A percentile compares a stretch with the other conserved stretches of the same genome.
These are phyloP conservation scores for Hemerocallis citrina DNA, from an alignment of 106 monocot species.

Conservation along the genomic window DNA sequence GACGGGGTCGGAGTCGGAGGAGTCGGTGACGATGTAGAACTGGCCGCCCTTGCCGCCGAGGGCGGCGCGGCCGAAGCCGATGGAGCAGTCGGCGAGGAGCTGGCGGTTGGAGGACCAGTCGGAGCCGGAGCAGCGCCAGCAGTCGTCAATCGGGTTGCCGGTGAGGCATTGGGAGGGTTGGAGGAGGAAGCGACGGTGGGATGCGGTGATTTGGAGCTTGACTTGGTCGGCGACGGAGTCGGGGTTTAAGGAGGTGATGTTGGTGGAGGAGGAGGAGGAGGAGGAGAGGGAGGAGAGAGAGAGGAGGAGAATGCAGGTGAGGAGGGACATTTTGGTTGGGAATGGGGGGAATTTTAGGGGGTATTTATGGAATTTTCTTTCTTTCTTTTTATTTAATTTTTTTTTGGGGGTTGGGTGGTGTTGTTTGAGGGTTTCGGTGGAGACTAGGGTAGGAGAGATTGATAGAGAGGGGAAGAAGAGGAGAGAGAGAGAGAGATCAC, in stretches of 20 bases:
- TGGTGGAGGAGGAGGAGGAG: not conserved
- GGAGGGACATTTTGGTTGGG: no score
- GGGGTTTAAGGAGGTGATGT: constrained; percentile 7
- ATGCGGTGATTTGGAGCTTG: not conserved
- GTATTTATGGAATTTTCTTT: no score
- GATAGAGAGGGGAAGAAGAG: no score
- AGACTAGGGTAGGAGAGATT: no score
- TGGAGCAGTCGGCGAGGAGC: constrained; percentile 61
- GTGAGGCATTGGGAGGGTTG: constrained; percentile 28
- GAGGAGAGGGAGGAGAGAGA: not conserved
- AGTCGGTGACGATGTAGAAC: constrained; percentile 50
- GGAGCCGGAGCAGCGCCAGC: constrained; percentile 54
- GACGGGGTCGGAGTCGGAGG: constrained; percentile 45
- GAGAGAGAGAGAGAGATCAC: no score
- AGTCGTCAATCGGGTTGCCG: constrained; percentile 77
- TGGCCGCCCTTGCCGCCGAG: constrained; percentile 43
- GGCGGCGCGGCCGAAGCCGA: constrained; percentile 64
- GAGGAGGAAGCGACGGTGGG: constrained; percentile 8
- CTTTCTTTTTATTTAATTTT: no score
- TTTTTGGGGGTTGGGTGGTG: no score
- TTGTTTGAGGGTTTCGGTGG: no score
- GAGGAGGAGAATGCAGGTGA: constrained; percentile 6
- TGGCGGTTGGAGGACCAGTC: constrained; percentile 52
- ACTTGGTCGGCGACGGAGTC: constrained; percentile 17
- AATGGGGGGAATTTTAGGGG: not conserved